Base-by-base conservation (phyloP, 23 red algal genomes). In the Gracilaria gracilis region DNA sequence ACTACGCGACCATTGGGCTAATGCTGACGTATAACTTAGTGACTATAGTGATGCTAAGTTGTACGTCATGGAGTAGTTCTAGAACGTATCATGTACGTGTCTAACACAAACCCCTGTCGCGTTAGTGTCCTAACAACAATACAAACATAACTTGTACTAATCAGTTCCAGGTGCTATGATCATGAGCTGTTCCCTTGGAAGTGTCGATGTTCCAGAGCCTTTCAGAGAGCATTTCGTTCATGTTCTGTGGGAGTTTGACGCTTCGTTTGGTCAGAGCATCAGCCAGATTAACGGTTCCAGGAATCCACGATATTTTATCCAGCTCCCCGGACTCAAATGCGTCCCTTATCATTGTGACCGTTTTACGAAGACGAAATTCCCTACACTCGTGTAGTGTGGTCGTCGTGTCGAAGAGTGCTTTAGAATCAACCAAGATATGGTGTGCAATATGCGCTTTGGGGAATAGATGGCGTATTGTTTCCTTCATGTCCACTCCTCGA, bases 261-360 rank as follows among this genome's bases (percentile, higher is more conserved):
- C 57, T 70, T 66, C 81, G 13, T 36, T 85, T 67, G 39, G 81
- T 85, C 33, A 85, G 32, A 0, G 81, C 29, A 85, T 85, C 54
- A 8, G 81, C 0, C 34, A 85, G 37, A 24, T 64, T 85, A 8
- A 42, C 21, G 5, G 15, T 35, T 29, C 35, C 81, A 29, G 47
- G 58, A 31, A 67, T 57, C 58, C 55, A 85, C 6, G 46, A 25
- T 37, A 85, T 31, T 44, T n/a, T 85, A 49, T 85, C 1, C 9
- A 70, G 32, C 25, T 85, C 81, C 8, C 81, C 61, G 28, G 81
- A 67, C 27, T 85, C 81, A 25, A 85, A 66, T 17, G 81, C 47
- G 34, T 85, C 81, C 42, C 38, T 85, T 21, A 70, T 85, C 2
- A 49, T 66, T 66, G 40, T 23, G 29, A 85, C 81, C 19, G 81